phyloP scores from a whole-genome alignment of 2,329 filamentous ascomycete species.

The Colletotrichum melonis region DNA sequence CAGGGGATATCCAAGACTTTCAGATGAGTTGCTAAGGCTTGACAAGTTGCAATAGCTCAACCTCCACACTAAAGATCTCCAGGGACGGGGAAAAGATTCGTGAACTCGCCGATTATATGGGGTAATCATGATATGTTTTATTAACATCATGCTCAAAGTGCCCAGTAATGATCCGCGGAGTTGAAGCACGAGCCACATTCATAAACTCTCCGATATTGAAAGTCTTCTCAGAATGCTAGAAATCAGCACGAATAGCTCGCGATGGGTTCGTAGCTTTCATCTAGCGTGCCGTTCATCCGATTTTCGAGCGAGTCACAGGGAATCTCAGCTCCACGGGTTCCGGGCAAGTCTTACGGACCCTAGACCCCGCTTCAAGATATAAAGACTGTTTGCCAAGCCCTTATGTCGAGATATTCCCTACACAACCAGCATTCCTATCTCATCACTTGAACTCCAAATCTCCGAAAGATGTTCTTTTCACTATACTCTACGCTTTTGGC shows the following conservation, averaged over 20 bases:
- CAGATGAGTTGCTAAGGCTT: not conserved
- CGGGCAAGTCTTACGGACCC: too few relatives aligned
- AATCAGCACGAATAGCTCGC: not conserved
- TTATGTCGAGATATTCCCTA: not conserved
- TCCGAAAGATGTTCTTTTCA: too few relatives aligned
- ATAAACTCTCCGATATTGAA: not conserved
- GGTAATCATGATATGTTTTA: not conserved
- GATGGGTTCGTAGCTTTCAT: not conserved
- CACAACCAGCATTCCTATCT: too few relatives aligned
- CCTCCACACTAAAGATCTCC: not conserved
- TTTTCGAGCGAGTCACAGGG: not conserved
- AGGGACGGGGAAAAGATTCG: not conserved
- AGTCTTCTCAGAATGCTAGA: not conserved
- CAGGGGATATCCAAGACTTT: not conserved
- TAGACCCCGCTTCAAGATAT: not conserved
- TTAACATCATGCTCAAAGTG: not conserved
- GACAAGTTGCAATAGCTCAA: not conserved
- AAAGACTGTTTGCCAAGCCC: not conserved
- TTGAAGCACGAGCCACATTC: not conserved
- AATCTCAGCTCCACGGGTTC: not conserved
- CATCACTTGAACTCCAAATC: too few relatives aligned
- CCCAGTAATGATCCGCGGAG: not conserved
- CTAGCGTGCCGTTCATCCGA: conserved; percentile 18
- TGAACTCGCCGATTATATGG: not conserved
- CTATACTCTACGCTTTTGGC: not conserved